Base-by-base conservation (phyloP, 176 grass and related monocot species). In the Cocos nucifera region DNA sequence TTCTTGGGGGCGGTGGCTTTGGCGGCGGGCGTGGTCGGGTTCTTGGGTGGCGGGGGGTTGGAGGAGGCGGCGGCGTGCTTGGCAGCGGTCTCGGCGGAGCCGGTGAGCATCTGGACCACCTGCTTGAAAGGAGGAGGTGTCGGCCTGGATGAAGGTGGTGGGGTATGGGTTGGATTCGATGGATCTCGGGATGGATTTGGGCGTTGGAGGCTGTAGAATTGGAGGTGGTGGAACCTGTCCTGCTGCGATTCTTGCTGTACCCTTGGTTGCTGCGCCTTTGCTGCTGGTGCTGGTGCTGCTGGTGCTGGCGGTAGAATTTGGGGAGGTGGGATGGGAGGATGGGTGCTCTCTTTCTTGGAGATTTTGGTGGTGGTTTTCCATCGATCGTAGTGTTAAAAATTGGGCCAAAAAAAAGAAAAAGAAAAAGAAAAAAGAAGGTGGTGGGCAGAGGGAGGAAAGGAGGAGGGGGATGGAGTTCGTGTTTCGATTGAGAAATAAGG, bases 91-190 rank as follows among this genome's bases (percentile, higher is more conserved):
- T 88, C 85, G 63, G 77, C 76, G 39, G 85, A 83, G 69, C 85
- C 85, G 65, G 85, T 89, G 80, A 89, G 85, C 80, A 89, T 83
- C 85, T 89, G 85, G 69, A 89, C 80, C 5, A 89, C 85, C 59
- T 83, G 80, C 77, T 89, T 89, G 73, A 89, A 89, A 52, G 85
- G 85, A 80, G 17, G 60, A 63, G 56, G 80, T 66, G 65, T 89
- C 77, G 4, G 85, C 85, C 70, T 89, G 85, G 17, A 89, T 77
- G 59, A 89, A 89, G 69, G 85, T 89, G 60, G 85, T 80, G 28
- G 80, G 73, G 69, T 66, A 89, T 0, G 80, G 69, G 39, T 66
- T 83, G 51, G 80, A 69, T 1, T 67, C 64, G 24, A 50, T 26
- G 50, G 22, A 27, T 52, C 48, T 66, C 2, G 63, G 4, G 4